Conservation (phyloP, 2,329 filamentous ascomycete species). For the Lasiodiplodia citricola region DNA sequence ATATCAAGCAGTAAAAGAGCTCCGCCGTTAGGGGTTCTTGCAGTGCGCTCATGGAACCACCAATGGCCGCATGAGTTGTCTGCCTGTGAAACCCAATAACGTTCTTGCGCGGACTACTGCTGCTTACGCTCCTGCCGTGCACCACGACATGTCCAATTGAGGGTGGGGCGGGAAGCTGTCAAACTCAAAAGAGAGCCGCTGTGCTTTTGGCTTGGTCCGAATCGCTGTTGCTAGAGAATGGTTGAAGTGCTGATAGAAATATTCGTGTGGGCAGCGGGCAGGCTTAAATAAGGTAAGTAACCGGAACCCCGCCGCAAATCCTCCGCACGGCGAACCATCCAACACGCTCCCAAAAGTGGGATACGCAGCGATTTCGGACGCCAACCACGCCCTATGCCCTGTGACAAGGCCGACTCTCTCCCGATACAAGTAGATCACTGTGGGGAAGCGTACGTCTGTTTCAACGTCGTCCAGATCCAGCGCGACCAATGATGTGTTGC, state of each 20-base stretch:
- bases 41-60: neutral
- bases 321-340: conserved; percentile 6
- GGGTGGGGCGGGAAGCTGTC: neutral
- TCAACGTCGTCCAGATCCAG: neutral
- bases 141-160: neutral
- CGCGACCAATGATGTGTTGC: neutral
- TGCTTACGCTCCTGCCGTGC: neutral
- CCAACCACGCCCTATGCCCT: neutral
- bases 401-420: conserved; percentile 1
- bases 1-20: neutral
- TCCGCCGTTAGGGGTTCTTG: neutral
- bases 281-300: neutral
- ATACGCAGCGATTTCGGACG: conserved; percentile 14
- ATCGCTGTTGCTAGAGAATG: neutral
- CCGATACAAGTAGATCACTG: conserved; percentile 5
- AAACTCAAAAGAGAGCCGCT: neutral
- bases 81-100: neutral
- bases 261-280: neutral
- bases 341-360: conserved; percentile 5
- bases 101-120: neutral
- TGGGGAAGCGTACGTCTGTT: conserved; percentile 7
- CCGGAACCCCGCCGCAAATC: conserved; percentile 15
- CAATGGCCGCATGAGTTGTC: neutral
- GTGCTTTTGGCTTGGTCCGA: neutral
- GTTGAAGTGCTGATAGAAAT: neutral